Evolutionary conservation across 768 basidiomycete genomes (phyloP), one percentile per base, ranked within the genome.

Genomic region (Sarcodon aspratus): DNA sequence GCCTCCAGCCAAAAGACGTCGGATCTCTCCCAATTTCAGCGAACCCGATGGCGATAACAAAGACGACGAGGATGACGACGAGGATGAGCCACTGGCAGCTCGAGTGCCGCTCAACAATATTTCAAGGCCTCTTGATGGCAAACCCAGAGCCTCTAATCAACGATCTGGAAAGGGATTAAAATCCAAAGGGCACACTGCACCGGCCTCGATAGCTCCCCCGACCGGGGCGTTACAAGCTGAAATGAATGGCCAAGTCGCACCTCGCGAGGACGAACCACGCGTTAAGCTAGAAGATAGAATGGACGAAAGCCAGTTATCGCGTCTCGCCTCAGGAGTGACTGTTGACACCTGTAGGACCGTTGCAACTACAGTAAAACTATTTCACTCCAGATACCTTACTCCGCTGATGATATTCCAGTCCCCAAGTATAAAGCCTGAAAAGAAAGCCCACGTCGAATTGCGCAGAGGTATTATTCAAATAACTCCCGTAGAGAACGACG

Each of bases 381-480:
- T 36, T 47, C 50, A 34, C 38, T 48, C 21, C 17, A 31, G 48
- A 38, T 46, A 10, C 45, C 47, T 27, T 37, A 13, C 36, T 1
- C 27, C 13, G 6, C 32, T 27, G 35, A 33, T 48, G 15, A 15
- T 44, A 13, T 48, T 53, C 13, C 50, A 85, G 79, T 71, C 78
- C 3, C 66, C 75, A 18, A 57, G 40, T 15, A 2, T 66, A 43
- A 80, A 76, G 60, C 63, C 79, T 5, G 88, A 91, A 57, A 90
- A 94, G 55, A 79, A 82, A 11, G 85, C 92, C 3, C 73, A 78
- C 12, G 66, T 82, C 15, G 95, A 97, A 60, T 72, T 95, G 53
- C 78, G 85, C 3, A 80, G 78, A 51, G 84, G 86, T 6, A 71
- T 95, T 51, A 97, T 97, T 56, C 74, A 80, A 52, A 81, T 96